Evolutionary conservation across 2,329 filamentous ascomycete species (phyloP), one percentile per base, ranked within the genome.

Genomic region (Dryadomyces quercivorus): DNA sequence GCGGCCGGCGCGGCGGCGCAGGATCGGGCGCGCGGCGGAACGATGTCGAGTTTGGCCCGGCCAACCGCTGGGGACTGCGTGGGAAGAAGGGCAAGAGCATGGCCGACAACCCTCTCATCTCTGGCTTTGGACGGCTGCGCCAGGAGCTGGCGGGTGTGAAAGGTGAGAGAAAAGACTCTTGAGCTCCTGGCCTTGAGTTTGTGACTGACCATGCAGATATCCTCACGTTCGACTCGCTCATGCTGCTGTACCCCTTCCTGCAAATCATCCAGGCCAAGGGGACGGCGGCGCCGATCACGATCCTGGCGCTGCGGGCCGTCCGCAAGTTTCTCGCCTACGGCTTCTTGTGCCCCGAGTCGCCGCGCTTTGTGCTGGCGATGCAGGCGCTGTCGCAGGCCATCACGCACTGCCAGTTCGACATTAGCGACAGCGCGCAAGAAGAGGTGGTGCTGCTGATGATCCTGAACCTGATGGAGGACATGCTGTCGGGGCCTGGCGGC

Each of bases 271-370:
- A 95, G 61, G 91, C 91, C 56, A 96, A 93, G 53, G 94, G 92
- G 50, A 98, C 93, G 3, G 95, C 92, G 2, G 93, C 93, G 45
- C 87, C 92, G 1, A 96, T 98, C 60, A 98, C 94, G 22, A 95
- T 94, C 56, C 82, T 98, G 56, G 91, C 94, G 13, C 76, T 98
- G 48, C 85, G 95, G 57, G 90, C 93, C 6, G 86, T 98, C 56
- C 92, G 91, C 44, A 98, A 98, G 68, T 96, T 98, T 72, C 84
- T 98, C 58, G 86, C 91, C 5, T 98, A 98, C 68, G 89, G 92
- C 57, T 88, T 98, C 63, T 86, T 98, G 62, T 85, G 84, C 58
- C 81, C 82, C 54, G 78, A 84, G 49, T 96, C 90, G 22, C 92
- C 91, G n/a, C 81, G 91, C 53, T 87, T 97, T 58, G 80, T 88